Base-by-base conservation (phyloP, 2,329 filamentous ascomycete genomes). In the Didymella arachidicola region DNA sequence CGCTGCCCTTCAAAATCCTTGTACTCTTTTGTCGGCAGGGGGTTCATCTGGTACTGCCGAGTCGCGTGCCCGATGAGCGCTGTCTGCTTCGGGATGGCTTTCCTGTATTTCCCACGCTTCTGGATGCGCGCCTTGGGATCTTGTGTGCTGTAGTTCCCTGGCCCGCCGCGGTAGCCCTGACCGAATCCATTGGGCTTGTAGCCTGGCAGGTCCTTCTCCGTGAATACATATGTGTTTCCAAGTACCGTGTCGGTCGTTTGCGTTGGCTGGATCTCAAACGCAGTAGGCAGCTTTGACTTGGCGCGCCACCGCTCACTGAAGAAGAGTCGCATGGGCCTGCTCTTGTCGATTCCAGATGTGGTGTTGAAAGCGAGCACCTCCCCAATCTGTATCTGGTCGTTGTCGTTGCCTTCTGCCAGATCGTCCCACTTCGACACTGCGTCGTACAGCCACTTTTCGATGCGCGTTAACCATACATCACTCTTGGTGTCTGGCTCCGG, bases 141-240 rank as follows among this genome's bases (percentile, higher is more conserved):
- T 55, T 75, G 72, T 12, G 69, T 65, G 42, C 62, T 64, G 49
- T 59, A 69, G 59, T 49, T 61, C 27, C 59, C 67, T 42, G 63
- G 63, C 50, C 51, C 64, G 53, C 69, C 68, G 51, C 67, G 56
- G 52, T 70, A 62, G 49, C 64, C 64, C 8, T 72, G 66, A 5
- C 69, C 68, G 41, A 67, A 70, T 30, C 68, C 71, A 30, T 68
- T 71, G 4, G 74, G 70, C 60, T 83, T 84, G 79, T 88, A 93
- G 36, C 91, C 91, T 0, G 93, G 91, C 22, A 97, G 84, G 71
- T 98, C 92, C 75, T 96, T 93, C 78, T 99, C 95, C 39, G 90
- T 93, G 73, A 99, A 99, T 56, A 98, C 82, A 74, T 90, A 96
- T 19, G 93, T 95, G 77, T 97, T 97, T 70, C 86, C 87, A 32